A percentile compares a stretch with the other conserved stretches of the same genome.
Evolutionary conservation across 2,329 filamentous ascomycete genomes (phyloP).

Genomic region (Metarhizium humberi): DNA sequence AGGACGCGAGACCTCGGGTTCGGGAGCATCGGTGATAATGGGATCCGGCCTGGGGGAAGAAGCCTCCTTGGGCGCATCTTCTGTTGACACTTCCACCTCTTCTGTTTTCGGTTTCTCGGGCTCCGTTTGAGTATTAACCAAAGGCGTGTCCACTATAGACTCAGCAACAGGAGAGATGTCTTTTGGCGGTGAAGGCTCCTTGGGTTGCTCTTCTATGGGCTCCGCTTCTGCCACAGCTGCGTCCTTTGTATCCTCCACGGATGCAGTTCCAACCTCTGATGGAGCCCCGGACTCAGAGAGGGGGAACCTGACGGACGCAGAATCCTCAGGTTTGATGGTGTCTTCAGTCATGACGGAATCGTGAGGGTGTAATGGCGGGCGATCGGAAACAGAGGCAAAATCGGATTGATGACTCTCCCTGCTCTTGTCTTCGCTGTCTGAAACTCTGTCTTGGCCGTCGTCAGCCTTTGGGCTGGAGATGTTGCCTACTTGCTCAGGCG

Average conservation of each 20-base stretch:
- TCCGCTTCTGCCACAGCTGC: constrained; percentile 5
- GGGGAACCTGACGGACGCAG: constrained; percentile 22
- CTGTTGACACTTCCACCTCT: neutral
- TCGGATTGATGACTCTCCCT: constrained; percentile 16
- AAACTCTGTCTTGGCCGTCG: constrained; percentile 12
- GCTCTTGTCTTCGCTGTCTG: constrained; percentile 17
- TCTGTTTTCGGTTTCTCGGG: neutral
- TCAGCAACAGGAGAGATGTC: constrained; percentile 11
- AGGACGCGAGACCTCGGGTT: neutral
- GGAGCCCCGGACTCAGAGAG: constrained; percentile 19
- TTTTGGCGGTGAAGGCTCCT: constrained; percentile 6
- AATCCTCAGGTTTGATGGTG: constrained; percentile 28
- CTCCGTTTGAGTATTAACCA: neutral
- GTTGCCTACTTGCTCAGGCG: constrained; percentile 30
- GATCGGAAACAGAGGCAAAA: constrained; percentile 10
- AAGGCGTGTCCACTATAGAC: neutral
- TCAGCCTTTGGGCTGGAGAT: constrained; percentile 25
- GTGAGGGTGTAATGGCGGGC: constrained; percentile 15
- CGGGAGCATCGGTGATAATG: neutral
- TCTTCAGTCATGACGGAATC: constrained; percentile 28
- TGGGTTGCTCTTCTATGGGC: neutral
- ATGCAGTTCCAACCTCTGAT: constrained; percentile 16
- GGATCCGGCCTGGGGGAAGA: neutral
- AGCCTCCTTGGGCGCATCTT: neutral
- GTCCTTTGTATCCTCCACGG: constrained; percentile 13